A percentile compares a stretch with the other conserved stretches of the same genome.
Conservation (phyloP, 345 rosid species). For the Pistacia vera region DNA sequence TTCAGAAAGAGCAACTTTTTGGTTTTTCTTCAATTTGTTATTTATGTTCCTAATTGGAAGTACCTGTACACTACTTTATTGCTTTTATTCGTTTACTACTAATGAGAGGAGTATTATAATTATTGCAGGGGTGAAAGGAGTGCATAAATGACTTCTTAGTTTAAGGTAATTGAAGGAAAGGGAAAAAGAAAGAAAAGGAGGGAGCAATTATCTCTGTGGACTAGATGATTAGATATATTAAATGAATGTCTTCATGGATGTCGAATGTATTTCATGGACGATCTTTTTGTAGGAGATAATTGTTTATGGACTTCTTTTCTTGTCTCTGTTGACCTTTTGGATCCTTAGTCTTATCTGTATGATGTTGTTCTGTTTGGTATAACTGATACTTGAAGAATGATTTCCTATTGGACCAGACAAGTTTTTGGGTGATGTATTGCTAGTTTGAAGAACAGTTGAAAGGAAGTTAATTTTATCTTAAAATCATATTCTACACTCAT, state of each 20-base stretch:
- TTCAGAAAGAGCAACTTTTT: slow-evolving; percentile 5
- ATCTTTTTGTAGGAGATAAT: not conserved
- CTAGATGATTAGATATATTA: not conserved
- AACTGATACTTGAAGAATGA: no score
- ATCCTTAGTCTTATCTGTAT: no score
- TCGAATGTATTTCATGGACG: not conserved
- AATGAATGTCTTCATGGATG: not conserved
- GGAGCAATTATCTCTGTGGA: not conserved
- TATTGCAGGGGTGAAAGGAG: not conserved
- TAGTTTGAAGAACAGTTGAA: no score
- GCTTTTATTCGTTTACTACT: no score
- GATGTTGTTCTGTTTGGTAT: no score
- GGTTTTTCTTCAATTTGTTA: slow-evolving; percentile 10
- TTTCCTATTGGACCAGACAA: no score
- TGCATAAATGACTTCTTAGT: not conserved
- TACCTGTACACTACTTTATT: not conserved
- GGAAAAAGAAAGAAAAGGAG: no score
- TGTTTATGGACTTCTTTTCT: not conserved
- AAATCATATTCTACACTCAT: no score
- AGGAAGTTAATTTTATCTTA: no score
- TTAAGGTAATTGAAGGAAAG: not conserved
- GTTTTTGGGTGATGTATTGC: no score
- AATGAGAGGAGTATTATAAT: not conserved
- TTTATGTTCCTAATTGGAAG: not conserved
- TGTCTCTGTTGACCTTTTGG: not conserved